phyloP scores from a whole-genome alignment of 2,329 filamentous ascomycete genomes.

The Hypoxylon sp. region DNA sequence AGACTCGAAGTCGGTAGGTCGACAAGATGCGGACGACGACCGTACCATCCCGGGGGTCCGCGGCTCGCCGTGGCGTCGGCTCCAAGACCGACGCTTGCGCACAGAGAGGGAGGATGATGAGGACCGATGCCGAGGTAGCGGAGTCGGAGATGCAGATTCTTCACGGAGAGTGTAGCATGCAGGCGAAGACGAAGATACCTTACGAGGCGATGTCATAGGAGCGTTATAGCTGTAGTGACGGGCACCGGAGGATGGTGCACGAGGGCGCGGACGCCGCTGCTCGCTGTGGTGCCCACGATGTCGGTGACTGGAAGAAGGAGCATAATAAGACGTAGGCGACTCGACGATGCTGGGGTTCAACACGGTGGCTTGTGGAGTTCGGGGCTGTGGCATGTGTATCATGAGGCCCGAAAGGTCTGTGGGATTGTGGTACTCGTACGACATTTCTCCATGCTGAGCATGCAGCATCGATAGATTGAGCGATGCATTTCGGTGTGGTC shows the following conservation, averaged over 20 bases:
- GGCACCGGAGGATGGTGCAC: conserved; percentile 63
- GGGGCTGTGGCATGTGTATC: conserved; percentile 64
- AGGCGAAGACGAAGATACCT: conserved; percentile 41
- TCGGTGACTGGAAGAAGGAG: conserved; percentile 35
- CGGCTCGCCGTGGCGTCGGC: conserved; percentile 37
- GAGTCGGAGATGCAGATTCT: conserved; percentile 51
- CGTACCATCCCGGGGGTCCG: conserved; percentile 25
- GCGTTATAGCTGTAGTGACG: conserved; percentile 51
- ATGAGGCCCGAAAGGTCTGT: conserved; percentile 55
- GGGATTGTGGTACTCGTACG: conserved; percentile 50
- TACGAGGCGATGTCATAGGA: conserved; percentile 53
- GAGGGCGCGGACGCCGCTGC: conserved; percentile 57
- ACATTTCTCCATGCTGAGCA: conserved; percentile 51
- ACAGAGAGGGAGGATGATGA: conserved; percentile 40
- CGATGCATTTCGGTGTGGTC: conserved; percentile 40
- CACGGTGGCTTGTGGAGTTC: conserved; percentile 48
- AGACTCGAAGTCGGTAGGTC: conserved; percentile 13
- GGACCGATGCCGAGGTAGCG: conserved; percentile 37
- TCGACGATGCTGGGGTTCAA: conserved; percentile 46
- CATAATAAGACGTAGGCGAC: conserved; percentile 34
- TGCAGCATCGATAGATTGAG: conserved; percentile 54
- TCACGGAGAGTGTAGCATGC: conserved; percentile 46
- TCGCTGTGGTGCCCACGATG: conserved; percentile 44
- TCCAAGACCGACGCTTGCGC: conserved; percentile 51
- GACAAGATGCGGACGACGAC: conserved; percentile 17